phyloP scores from a whole-genome alignment of 768 basidiomycete species.

The Suillus subalutaceus region DNA sequence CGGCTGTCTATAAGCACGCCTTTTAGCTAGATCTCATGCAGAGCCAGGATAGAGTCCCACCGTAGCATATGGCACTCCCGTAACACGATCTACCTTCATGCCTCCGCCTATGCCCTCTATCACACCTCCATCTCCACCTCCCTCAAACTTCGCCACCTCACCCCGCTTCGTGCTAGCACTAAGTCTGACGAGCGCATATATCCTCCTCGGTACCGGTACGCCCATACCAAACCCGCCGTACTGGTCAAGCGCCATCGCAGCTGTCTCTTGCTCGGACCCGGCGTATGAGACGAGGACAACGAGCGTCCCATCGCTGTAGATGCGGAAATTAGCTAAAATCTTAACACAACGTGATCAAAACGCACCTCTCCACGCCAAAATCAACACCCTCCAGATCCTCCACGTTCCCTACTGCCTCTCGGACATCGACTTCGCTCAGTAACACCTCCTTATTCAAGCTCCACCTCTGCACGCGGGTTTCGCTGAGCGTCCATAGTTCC shows the following conservation, averaged over 20 bases:
- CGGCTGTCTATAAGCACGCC: constrained; percentile 50
- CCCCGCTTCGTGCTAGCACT: constrained; percentile 21
- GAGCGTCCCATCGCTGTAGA: constrained; percentile 51
- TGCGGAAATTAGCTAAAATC: not conserved
- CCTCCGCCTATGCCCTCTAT: constrained; percentile 38
- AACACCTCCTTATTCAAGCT: constrained; percentile 56
- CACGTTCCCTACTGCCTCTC: constrained; percentile 49
- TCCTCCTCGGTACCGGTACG: constrained; percentile 50
- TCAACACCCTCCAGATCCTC: constrained; percentile 79
- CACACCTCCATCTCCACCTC: constrained; percentile 21
- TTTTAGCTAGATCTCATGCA: not conserved
- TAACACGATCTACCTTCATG: constrained; percentile 47
- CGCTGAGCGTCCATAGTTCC: constrained; percentile 70
- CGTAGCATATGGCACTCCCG: constrained; percentile 74
- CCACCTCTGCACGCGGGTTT: constrained; percentile 73
- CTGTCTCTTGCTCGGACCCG: constrained; percentile 43
- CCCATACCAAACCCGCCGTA: constrained; percentile 40
- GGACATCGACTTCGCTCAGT: constrained; percentile 56
- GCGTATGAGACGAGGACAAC: constrained; percentile 71
- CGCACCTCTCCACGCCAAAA: constrained; percentile 61
- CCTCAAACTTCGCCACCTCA: constrained; percentile 31
- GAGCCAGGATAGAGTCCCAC: constrained; percentile 36
- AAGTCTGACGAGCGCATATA: constrained; percentile 65
- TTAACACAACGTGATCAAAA: constrained; percentile 1
- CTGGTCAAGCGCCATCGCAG: constrained; percentile 36